Base-by-base conservation (phyloP, 2,329 filamentous ascomycete species). In the Cercospora canescens region DNA sequence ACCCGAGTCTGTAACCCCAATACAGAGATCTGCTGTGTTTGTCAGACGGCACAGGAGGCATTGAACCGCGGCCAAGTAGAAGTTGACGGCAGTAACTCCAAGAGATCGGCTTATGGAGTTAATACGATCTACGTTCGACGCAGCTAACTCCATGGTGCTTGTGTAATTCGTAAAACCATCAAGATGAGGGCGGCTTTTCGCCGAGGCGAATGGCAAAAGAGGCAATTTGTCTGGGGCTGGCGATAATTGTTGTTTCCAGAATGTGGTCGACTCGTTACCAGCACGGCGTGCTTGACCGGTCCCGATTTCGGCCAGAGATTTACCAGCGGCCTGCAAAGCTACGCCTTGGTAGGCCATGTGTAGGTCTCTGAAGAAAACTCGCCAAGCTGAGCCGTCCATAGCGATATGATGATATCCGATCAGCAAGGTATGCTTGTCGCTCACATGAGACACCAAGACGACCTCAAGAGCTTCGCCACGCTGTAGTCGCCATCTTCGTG, bases 1-100 rank as follows among this genome's bases (percentile, higher is more conserved):
- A 35, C 73, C 75, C 0, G 76, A 78, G 65, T 82, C 80, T 2
- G 77, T 77, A 16, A 83, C 72, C n/a, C 81, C 81, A 57, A 83
- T 79, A 57, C 70, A 76, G 8, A 83, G 18, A 18, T 82, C 77
- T 0, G 76, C 69, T 0, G 57, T 63, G 1, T 73, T 69, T 0
- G 71, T 28, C 12, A 76, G 68, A 3, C 73, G 70, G 28, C 65
- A 67, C 0, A 81, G 69, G 4, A 81, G 61, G 1, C 69, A 66
- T 24, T 76, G 65, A 35, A 81, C 72, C 0, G 70, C 74, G 5
- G 76, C 73, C 4, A 82, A 71, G 67, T 78, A 75, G 67, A 81
- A 76, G 59, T 80, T 76, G 58, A 79, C 77, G 2, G 64, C 18
- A 8, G 69, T 70, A 26, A 65, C 56, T 4, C 63, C 54, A 14